Conservation (phyloP, 192 early-diverging fungal genomes). For the Mortierella alpina region DNA sequence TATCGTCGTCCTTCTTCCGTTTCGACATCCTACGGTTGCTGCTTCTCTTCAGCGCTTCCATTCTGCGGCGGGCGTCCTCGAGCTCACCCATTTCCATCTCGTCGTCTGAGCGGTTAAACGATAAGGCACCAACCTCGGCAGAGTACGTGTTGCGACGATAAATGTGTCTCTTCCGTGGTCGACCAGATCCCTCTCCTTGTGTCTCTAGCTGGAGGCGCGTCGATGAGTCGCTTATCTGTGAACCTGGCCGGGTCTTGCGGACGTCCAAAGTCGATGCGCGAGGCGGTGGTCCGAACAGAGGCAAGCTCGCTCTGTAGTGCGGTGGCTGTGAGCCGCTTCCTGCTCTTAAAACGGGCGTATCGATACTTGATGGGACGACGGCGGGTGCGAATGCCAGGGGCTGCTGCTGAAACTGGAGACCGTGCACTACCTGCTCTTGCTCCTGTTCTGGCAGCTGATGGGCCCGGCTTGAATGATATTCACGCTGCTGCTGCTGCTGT, state of each 20-base stretch:
- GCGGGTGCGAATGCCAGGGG: no score
- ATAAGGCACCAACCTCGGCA: slow-evolving; percentile 49
- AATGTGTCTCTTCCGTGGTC: slow-evolving; percentile 26
- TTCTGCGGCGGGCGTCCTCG: slow-evolving; percentile 45
- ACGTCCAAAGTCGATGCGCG: no score
- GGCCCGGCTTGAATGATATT: background rate
- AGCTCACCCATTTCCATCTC: slow-evolving; percentile 59
- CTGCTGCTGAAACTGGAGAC: no score
- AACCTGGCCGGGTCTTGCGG: no score
- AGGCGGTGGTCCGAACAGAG: no score
- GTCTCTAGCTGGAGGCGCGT: background rate
- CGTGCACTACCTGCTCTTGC: no score
- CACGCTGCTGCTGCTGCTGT: background rate
- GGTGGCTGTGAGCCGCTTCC: no score
- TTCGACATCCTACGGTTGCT: slow-evolving; percentile 56
- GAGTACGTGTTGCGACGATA: slow-evolving; percentile 59
- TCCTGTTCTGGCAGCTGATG: no score
- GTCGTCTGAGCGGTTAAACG: slow-evolving; percentile 50
- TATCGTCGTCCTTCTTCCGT: slow-evolving; percentile 55
- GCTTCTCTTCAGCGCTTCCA: slow-evolving; percentile 48
- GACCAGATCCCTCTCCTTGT: slow-evolving; percentile 15
- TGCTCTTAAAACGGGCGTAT: no score
- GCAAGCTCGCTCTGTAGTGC: no score
- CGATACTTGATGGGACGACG: no score
- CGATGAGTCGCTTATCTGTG: no score